These are phyloP conservation scores for Ceratocystis cacaofunesta DNA, from an alignment of 2,329 filamentous ascomycete species.

Conservation along the genomic window DNA sequence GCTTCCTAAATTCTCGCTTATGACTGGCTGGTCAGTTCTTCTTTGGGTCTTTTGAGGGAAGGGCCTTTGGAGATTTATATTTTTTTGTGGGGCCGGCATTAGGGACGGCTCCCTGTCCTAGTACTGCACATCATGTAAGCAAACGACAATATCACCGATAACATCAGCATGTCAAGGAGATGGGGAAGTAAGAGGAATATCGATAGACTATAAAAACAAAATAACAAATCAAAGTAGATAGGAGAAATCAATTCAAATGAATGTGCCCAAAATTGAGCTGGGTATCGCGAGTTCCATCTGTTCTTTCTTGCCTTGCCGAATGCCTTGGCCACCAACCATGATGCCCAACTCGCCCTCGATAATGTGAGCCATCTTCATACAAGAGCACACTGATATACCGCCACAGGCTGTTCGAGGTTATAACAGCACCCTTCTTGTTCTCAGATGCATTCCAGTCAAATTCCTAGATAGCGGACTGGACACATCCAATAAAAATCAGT, in stretches of 20 bases:
- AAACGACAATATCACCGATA: not conserved
- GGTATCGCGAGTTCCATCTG: constrained; percentile 14
- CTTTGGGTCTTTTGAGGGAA: no score
- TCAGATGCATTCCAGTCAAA: no score
- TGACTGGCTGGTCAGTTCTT: not conserved
- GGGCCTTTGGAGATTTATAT: not conserved
- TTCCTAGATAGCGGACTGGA: no score
- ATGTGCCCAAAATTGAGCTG: constrained; percentile 18
- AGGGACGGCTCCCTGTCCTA: not conserved
- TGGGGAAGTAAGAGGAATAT: no score
- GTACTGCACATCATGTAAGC: not conserved
- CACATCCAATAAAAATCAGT: no score
- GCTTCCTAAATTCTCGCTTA: not conserved
- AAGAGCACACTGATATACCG: no score
- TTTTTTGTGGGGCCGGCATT: not conserved
- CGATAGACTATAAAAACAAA: constrained; percentile 7
- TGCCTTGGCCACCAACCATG: not conserved
- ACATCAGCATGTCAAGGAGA: constrained; percentile 17
- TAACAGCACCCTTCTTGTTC: no score
- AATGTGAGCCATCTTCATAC: not conserved
- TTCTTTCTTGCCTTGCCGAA: not conserved
- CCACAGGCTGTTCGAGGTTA: no score
- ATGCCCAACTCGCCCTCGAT: not conserved
- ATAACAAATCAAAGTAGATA: constrained; percentile 10
- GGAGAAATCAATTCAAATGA: constrained; percentile 13